Evolutionary conservation across 495 filamentous ascomycete genomes (phyloP).

Genomic region (Neurospora intermedia): DNA sequence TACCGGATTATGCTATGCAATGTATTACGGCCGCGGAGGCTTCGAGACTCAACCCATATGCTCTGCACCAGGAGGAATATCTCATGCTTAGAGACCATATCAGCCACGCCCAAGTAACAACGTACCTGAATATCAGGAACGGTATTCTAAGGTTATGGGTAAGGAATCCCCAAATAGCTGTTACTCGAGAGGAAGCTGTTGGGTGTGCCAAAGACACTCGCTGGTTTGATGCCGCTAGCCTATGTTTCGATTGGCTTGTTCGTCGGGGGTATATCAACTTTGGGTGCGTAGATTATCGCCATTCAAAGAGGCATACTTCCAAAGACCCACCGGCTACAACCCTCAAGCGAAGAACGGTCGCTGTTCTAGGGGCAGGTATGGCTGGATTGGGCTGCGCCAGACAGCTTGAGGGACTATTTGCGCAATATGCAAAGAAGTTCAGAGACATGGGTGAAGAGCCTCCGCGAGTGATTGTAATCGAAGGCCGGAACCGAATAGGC

Average conservation of each 20-base stretch:
- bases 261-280: constrained; percentile 94
- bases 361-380: constrained; percentile 91
- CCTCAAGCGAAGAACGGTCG: constrained; percentile 54
- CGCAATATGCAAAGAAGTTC: constrained; percentile 60
- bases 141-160: constrained; percentile 88
- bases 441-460: constrained; percentile 47
- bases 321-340: constrained; percentile 12
- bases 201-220: constrained; percentile 84
- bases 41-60: constrained; percentile 81
- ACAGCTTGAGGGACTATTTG: constrained; percentile 75
- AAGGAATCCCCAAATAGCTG: constrained; percentile 76
- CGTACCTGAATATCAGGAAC: constrained; percentile 96
- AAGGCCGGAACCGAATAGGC: constrained; percentile 81
- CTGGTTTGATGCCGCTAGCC: constrained; percentile 82
- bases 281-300: constrained; percentile 62
- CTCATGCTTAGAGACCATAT: constrained; percentile 66
- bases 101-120: constrained; percentile 79
- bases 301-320: constrained; percentile 20
- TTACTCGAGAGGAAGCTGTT: constrained; percentile 78
- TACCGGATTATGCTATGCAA: constrained; percentile 72
- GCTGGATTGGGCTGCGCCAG: constrained; percentile 84
- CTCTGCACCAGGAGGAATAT: constrained; percentile 80
- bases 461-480: constrained; percentile 71
- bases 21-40: constrained; percentile 80
- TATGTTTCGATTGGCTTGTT: constrained; percentile 87